Base-by-base conservation (phyloP, 2,329 filamentous ascomycete genomes). In the Diaporthe humulicola region DNA sequence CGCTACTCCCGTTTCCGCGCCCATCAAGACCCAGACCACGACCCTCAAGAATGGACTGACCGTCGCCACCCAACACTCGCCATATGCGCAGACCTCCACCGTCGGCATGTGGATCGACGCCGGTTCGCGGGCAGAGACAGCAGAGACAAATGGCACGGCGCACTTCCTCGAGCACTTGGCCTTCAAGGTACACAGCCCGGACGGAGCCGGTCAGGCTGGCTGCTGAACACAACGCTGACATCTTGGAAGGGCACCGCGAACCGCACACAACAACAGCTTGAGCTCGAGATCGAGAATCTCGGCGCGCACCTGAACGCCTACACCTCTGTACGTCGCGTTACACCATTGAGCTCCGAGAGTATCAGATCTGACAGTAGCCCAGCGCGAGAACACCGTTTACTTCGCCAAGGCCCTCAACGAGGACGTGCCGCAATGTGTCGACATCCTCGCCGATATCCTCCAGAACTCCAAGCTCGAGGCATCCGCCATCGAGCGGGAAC, bases 221-320 rank as follows among this genome's bases (percentile, higher is more conserved):
- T 38, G 58, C 10, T 70, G 61, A 19, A 54, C 17, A 28, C 7
- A 25, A 36, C 61, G 67, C 72, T 70, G 36, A 72, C 45, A 40
- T 48, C 30, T 7, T 42, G 48, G 67, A 74, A 96, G 96, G 97
- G 97, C 81, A 99, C 97, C 80, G 90, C 94, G 86, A 98, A 94
- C 89, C 92, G 97, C 87, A 95, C 94, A 79, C 97, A 99, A 88
- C 94, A 97, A 85, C 97, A 99, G 89, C 90, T 99, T 85, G 97
- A 99, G 90, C 93, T 99, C 79, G 97, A 99, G 90, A 98, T 99
- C 84, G 97, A 99, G 91, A 99, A 99, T 89, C 98, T 99, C 95
- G 97, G 97, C 85, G 97, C 95, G 79, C 97, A 99, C 89, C 91
- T 99, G 82, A 99, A 99, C 88, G 97, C 97, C 85, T 99, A 99